phyloP scores from a whole-genome alignment of 2,329 filamentous ascomycete species.

The Calonectria fujianensis region DNA sequence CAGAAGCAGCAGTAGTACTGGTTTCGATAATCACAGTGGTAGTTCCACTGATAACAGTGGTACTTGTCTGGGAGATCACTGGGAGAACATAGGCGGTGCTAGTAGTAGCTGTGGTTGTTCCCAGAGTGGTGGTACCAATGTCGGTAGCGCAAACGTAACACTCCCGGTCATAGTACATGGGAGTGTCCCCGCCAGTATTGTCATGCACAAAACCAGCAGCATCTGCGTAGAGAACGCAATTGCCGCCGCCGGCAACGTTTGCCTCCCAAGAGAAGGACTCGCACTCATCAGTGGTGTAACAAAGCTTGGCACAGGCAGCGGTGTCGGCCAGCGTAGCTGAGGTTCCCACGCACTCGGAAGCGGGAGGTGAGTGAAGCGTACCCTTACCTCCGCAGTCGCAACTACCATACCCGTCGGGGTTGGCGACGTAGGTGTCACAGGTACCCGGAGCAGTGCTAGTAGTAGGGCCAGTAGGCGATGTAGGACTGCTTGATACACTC shows the following conservation, averaged over 20 bases:
- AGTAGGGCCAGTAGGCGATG: too few species aligned
- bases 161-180: background rate
- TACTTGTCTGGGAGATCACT: too few species aligned
- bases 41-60: too few species aligned
- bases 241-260: too few species aligned
- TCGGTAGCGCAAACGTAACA: background rate
- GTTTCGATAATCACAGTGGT: too few species aligned
- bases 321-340: background rate
- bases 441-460: too few species aligned
- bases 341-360: background rate
- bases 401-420: background rate
- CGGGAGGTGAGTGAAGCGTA: too few species aligned
- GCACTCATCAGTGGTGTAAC: background rate
- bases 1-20: background rate
- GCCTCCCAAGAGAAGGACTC: background rate
- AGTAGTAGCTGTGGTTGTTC: background rate
- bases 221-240: background rate
- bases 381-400: too few species aligned
- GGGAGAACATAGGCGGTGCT: too few species aligned
- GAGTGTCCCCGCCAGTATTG: too few species aligned
- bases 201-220: background rate
- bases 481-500: too few species aligned
- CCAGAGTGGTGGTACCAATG: background rate
- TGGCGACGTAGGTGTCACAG: background rate
- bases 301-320: background rate